These are phyloP conservation scores for Penicillium griseofulvum DNA, from an alignment of 2,329 filamentous ascomycete genomes.

Conservation along the genomic window DNA sequence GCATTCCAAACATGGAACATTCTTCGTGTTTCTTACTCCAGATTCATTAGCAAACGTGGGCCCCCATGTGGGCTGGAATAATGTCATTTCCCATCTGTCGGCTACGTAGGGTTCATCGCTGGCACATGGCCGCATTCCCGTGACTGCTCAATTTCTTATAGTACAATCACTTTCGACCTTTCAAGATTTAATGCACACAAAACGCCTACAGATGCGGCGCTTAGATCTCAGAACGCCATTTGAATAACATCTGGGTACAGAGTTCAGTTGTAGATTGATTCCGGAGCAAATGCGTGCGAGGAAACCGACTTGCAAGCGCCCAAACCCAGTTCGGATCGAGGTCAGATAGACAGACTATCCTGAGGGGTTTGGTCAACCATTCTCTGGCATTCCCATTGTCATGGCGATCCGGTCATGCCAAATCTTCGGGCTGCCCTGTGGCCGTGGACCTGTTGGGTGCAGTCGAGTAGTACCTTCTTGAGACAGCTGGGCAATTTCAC, in stretches of 20 bases:
- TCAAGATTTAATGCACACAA: not conserved
- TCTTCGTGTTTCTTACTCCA: conserved; percentile 1
- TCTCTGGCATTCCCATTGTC: conserved; percentile 3
- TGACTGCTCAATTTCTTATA: not conserved
- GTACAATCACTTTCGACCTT: not conserved
- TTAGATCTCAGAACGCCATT: not conserved
- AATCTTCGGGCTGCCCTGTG: not conserved
- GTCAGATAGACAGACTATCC: not conserved
- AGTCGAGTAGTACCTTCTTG: not conserved
- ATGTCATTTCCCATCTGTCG: not conserved
- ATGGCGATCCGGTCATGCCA: conserved; percentile 2
- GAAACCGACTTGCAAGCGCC: not conserved
- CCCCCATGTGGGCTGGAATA: not conserved
- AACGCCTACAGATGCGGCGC: not conserved
- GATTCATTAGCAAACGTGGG: not conserved
- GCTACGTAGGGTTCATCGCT: not conserved
- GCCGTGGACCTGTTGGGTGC: not conserved
- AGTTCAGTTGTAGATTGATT: not conserved
- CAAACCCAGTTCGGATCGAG: not conserved
- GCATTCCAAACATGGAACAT: conserved; percentile 12
- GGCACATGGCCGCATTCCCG: not conserved
- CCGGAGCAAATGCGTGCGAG: not conserved
- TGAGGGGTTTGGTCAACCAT: not conserved
- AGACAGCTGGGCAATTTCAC: not conserved
- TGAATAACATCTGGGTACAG: not conserved